Base-by-base conservation (phyloP, 1,139 yeast genomes). In the Debaryomyces singareniensis region DNA sequence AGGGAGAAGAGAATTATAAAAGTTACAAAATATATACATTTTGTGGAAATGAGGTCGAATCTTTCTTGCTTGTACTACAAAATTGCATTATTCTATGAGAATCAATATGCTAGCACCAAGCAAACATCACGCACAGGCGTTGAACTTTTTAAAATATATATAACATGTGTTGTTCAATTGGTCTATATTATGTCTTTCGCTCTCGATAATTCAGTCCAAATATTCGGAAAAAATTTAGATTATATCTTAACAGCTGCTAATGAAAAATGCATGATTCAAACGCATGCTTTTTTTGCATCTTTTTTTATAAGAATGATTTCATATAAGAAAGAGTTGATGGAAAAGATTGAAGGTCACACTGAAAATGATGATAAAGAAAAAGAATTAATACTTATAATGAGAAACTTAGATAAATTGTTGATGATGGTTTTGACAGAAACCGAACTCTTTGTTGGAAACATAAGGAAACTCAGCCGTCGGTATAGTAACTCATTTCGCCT, bases 111-210 rank as follows among this genome's bases (percentile, higher is more conserved):
- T 25, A 49, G 49, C 21, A 49, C 57, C 12, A 46, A 54, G 18
- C 45, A 53, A 0, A 52, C 60, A 2, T 55, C 66, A 2, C 57
- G 62, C 50, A 53, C 49, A 29, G 72, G 70, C 2, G 58, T 64
- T 13, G 72, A 65, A 36, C 46, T 67, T 9, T 67, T 64, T 43
- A 67, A 66, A 36, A 63, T 66, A 15, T 65, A 61, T 40, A 54
- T 61, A 31, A 61, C 62, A 35, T 55, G 65, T 40, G 71, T 65
- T 29, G 59, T 65, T 11, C 72, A 66, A 38, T 49, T 66, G 38
- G 65, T 65, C 13, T 67, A 62, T 40, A 63, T 67, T 25, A 65
- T 66, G 64, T 58, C 69, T 4, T 64, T 60, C 42, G 69, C 58
- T 5, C 52, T 66, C 32, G 73, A 67, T 33, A 61, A 65, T 38